These are phyloP conservation scores for Silene uniflora DNA, from an alignment of 148 eudicot genomes.

Conservation along the genomic window DNA sequence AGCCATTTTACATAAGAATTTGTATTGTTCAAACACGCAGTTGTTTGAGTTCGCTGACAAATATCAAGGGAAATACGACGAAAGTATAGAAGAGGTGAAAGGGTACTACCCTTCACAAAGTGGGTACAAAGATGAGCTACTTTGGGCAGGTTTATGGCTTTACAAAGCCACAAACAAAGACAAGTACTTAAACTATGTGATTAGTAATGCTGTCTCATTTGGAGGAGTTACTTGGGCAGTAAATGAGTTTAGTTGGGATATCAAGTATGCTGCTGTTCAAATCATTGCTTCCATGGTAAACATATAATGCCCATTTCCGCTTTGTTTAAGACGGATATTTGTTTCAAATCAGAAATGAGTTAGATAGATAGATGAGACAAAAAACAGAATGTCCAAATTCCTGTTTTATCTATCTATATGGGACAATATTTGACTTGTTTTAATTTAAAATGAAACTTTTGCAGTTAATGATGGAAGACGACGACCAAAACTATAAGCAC, in stretches of 20 bases:
- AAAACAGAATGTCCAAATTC: too few species aligned
- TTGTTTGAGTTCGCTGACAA: slow-evolving; percentile 79
- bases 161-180: slow-evolving; percentile 60
- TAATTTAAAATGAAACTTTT: too few species aligned
- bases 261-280: slow-evolving; percentile 44
- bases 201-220: slow-evolving; percentile 43
- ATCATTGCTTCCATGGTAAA: slow-evolving; percentile 32
- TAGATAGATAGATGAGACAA: too few species aligned
- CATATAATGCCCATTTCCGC: too few species aligned
- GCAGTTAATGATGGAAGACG: slow-evolving; percentile 11
- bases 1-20: background rate
- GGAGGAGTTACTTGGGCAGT: slow-evolving; percentile 71
- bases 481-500: background rate
- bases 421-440: too few species aligned
- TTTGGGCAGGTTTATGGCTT: slow-evolving; percentile 85
- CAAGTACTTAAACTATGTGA: slow-evolving; percentile 43
- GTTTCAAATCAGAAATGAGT: too few species aligned
- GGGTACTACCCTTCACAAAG: slow-evolving; percentile 66
- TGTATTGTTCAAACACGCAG: slow-evolving; percentile 27
- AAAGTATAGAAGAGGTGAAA: slow-evolving; percentile 45
- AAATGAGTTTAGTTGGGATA: slow-evolving; percentile 57
- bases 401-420: too few species aligned
- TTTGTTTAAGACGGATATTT: too few species aligned
- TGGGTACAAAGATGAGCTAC: slow-evolving; percentile 74
- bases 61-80: slow-evolving; percentile 72